Evolutionary conservation across 202 grass and related monocot genomes (phyloP), one percentile per base, ranked within the genome.

Genomic region (Setaria viridis): DNA sequence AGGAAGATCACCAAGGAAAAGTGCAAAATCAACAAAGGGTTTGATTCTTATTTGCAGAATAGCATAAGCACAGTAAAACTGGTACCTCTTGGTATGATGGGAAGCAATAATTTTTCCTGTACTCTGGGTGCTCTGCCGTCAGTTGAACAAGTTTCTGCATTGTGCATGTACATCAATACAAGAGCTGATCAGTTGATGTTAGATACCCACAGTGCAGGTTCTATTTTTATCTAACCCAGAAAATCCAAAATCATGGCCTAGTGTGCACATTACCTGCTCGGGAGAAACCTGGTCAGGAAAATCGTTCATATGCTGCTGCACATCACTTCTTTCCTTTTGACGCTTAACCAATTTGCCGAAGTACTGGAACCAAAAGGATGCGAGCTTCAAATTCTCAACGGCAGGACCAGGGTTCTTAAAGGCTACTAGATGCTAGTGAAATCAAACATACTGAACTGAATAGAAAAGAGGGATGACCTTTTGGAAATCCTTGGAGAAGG

Each of bases 61-160:
- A 79, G 49, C 3, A 57, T 3, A 39, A 70, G 6, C 35, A 43
- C 39, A 80, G 29, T 29, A 76, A 55, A 87, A 60, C 30, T 51
- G 17, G 67, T 66, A 99, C 96, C 93, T 94, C 82, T 74, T 93
- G 69, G 54, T 93, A 88, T 53, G 92, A 94, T 49, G 86, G 90
- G 67, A 99, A 96, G 47, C 68, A 76, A 62, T 91, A 96, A 62
- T 85, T 59, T 77, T 92, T 88, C 57, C 74, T 80, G 87, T 93
- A 91, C 6, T 90, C 89, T 1, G 69, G 53, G 45, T 99, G 88
- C 62, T 91, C 86, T 70, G 80, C 74, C 14, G 93, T 99, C 58
- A 99, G 73, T 15, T 86, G 72, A 76, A 99, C 93, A 85, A 99
- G 87, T 59, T 88, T 92, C 93, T 99, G 87, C 91, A 95, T 80